These are phyloP conservation scores for Talaromyces albobiverticillius DNA, from an alignment of 2,329 filamentous ascomycete genomes.

Conservation along the genomic window DNA sequence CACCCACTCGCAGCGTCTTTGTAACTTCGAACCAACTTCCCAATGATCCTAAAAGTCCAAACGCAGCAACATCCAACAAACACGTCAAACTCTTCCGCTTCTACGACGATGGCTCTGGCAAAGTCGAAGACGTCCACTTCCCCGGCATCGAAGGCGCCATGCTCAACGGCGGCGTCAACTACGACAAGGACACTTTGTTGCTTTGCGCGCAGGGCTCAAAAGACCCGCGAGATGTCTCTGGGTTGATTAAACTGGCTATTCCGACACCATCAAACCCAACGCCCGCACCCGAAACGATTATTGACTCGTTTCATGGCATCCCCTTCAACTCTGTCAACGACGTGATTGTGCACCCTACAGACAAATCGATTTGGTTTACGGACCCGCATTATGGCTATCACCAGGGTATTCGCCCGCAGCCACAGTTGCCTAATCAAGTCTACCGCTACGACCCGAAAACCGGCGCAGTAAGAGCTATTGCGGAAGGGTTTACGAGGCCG, in stretches of 20 bases:
- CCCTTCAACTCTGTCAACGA: constrained; percentile 24
- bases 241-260: background rate
- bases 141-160: background rate
- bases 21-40: constrained; percentile 17
- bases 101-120: constrained; percentile 6
- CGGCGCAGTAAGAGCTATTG: constrained; percentile 40
- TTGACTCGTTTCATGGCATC: background rate
- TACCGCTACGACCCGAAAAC: constrained; percentile 45
- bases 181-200: background rate
- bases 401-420: constrained; percentile 32
- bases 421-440: constrained; percentile 27
- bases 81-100: constrained; percentile 15
- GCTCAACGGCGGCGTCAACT: background rate
- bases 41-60: background rate
- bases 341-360: constrained; percentile 19
- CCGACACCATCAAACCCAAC: background rate
- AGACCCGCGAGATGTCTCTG: background rate
- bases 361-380: constrained; percentile 24
- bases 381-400: constrained; percentile 31
- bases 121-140: constrained; percentile 3
- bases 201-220: background rate
- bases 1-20: constrained; percentile 10
- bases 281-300: background rate
- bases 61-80: constrained; percentile 9
- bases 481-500: constrained; percentile 40